Conservation (phyloP, 495 filamentous ascomycete species). For the Bacidia gigantensis region DNA sequence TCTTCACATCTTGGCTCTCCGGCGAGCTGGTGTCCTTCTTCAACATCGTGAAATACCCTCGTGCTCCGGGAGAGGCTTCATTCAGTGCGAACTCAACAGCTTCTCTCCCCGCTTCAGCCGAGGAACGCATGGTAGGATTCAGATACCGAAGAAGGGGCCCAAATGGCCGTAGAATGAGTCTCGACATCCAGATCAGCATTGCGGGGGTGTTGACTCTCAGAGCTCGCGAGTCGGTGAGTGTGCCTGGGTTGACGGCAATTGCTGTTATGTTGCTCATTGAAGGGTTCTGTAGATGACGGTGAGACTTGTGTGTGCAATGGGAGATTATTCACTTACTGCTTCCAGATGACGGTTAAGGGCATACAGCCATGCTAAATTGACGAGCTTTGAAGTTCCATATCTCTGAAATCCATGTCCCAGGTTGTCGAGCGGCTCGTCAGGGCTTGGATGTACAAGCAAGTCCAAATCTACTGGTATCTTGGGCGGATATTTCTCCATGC, state of each 20-base stretch:
- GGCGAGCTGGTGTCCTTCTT: constrained; percentile 27
- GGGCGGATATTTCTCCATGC: constrained; percentile 22
- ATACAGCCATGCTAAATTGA: constrained; percentile 31
- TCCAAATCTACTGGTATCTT: constrained; percentile 18
- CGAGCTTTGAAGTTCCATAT: constrained; percentile 33
- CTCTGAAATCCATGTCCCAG: constrained; percentile 30
- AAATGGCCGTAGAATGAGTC: constrained; percentile 23
- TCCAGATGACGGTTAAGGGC: constrained; percentile 30
- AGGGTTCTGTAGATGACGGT: constrained; percentile 17
- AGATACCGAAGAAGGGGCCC: constrained; percentile 23
- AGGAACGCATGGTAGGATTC: constrained; percentile 25
- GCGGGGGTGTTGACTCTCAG: constrained; percentile 29
- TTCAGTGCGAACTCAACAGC: constrained; percentile 22
- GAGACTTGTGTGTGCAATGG: background rate
- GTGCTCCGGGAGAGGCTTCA: constrained; percentile 20
- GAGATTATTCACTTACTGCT: constrained; percentile 20
- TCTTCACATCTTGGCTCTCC: constrained; percentile 26
- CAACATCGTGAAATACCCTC: constrained; percentile 29
- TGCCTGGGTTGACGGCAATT: constrained; percentile 34
- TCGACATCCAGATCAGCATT: constrained; percentile 20
- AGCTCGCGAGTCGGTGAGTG: constrained; percentile 31
- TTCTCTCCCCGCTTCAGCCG: constrained; percentile 26
- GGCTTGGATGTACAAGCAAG: constrained; percentile 19
- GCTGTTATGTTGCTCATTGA: constrained; percentile 29
- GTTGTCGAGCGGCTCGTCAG: constrained; percentile 13